phyloP scores from a whole-genome alignment of 345 rosid genomes.

The Toxicodendron radicans region DNA sequence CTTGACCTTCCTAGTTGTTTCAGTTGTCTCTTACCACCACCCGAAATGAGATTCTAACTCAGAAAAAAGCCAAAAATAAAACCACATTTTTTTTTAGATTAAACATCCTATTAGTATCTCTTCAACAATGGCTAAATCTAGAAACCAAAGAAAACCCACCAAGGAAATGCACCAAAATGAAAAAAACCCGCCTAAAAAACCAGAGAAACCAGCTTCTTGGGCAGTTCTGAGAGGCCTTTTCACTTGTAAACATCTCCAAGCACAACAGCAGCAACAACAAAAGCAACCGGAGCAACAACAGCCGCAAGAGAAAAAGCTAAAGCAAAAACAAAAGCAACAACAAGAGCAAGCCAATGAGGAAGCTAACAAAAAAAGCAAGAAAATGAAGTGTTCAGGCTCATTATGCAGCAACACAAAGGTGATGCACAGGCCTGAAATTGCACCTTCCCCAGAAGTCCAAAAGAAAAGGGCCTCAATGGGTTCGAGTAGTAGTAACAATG shows the following conservation, averaged over 20 bases:
- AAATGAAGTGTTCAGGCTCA: constrained; percentile 74
- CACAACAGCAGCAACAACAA: constrained; percentile 27
- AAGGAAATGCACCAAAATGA: constrained; percentile 36
- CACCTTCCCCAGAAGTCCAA: constrained; percentile 44
- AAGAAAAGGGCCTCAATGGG: constrained; percentile 36
- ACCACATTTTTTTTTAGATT: neutral
- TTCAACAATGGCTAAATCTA: constrained; percentile 48
- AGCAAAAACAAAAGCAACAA: no score
- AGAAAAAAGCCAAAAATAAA: neutral
- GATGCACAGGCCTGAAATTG: constrained; percentile 46
- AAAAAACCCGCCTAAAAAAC: constrained; percentile 27
- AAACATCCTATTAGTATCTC: constrained; percentile 5
- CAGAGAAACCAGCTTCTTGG: constrained; percentile 57
- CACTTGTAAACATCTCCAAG: constrained; percentile 41
- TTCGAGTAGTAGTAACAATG: constrained; percentile 17
- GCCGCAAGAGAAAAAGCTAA: neutral
- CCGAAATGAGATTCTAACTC: constrained; percentile 3
- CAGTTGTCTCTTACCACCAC: constrained; percentile 3
- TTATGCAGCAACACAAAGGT: constrained; percentile 75
- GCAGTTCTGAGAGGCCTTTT: constrained; percentile 51
- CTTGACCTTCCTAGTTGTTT: constrained; percentile 11
- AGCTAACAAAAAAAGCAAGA: constrained; percentile 56
- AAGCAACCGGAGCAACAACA: constrained; percentile 8
- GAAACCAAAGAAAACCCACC: constrained; percentile 32
- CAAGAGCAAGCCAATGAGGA: constrained; percentile 27